Evolutionary conservation across 768 basidiomycete genomes (phyloP).

Genomic region (Leccinum fibrillosum): DNA sequence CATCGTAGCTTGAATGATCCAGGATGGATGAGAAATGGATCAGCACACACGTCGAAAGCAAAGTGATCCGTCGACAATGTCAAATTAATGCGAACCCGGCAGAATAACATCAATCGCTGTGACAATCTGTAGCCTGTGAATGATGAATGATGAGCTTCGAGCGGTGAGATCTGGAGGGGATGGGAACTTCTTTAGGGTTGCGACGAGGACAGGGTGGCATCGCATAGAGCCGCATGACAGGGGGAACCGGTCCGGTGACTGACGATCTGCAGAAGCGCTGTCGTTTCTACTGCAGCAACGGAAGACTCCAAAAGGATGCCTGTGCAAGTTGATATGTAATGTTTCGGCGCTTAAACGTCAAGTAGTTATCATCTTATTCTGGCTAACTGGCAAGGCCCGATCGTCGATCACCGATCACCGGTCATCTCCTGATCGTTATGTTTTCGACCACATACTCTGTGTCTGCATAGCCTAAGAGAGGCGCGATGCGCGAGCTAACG

Average conservation of each 20-base stretch:
- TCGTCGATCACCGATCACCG: not conserved
- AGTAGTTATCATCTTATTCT: not conserved
- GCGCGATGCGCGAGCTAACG: slow-evolving; percentile 72
- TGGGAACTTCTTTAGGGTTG: not conserved
- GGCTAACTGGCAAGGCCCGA: not conserved
- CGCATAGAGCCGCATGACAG: not conserved
- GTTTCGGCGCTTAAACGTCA: not conserved
- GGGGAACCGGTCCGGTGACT: not conserved
- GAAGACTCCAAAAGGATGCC: not conserved
- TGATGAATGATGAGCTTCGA: not conserved
- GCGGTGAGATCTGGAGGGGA: not conserved
- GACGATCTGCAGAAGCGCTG: not conserved
- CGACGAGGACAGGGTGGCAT: not conserved
- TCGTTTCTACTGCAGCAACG: not conserved
- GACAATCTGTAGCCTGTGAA: no score
- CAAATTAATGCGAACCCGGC: not conserved
- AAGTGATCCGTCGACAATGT: not conserved
- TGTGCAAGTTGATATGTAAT: not conserved
- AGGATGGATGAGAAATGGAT: not conserved
- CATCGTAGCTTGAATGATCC: not conserved
- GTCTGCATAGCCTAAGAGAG: slow-evolving; percentile 88
- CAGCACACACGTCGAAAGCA: no score
- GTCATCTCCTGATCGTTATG: slow-evolving; percentile 62
- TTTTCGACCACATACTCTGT: slow-evolving; percentile 97
- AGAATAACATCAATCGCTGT: not conserved